These are phyloP conservation scores for Porodaedalea pini DNA, from an alignment of 1,284 basidiomycete genomes.

Conservation along the genomic window DNA sequence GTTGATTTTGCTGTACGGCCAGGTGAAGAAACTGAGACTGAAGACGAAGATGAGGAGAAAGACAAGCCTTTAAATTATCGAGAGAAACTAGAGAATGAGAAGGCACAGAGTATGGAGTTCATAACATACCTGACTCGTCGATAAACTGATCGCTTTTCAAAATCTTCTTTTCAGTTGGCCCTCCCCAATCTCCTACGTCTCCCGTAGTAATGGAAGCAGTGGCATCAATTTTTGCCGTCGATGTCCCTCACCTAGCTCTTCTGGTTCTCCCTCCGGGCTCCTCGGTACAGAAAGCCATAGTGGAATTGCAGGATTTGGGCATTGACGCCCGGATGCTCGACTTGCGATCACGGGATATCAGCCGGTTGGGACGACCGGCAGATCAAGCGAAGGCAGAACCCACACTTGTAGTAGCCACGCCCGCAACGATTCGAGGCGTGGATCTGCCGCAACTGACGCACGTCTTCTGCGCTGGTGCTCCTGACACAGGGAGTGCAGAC, in stretches of 20 bases:
- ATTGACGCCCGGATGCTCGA: slow-evolving; percentile 64
- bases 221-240: slow-evolving; percentile 64
- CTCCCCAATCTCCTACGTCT: slow-evolving; percentile 49
- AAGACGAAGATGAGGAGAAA: background rate
- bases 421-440: slow-evolving; percentile 64
- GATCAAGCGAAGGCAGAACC: slow-evolving; percentile 46
- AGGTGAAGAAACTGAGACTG: slow-evolving; percentile 1
- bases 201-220: slow-evolving; percentile 59
- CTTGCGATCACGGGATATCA: slow-evolving; percentile 33
- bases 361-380: slow-evolving; percentile 41
- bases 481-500: slow-evolving; percentile 50
- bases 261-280: slow-evolving; percentile 60
- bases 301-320: slow-evolving; percentile 61
- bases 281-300: slow-evolving; percentile 56
- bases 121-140: background rate
- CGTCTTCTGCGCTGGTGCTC: slow-evolving; percentile 67
- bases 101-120: background rate
- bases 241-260: slow-evolving; percentile 63
- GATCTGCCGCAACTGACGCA: slow-evolving; percentile 69
- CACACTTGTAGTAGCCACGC: slow-evolving; percentile 61
- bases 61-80: background rate
- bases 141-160: background rate
- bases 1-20: slow-evolving; percentile 29
- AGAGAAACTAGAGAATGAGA: background rate
- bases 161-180: background rate